phyloP scores from a whole-genome alignment of 495 filamentous ascomycete genomes.

The Staphylotrichum longicolle region DNA sequence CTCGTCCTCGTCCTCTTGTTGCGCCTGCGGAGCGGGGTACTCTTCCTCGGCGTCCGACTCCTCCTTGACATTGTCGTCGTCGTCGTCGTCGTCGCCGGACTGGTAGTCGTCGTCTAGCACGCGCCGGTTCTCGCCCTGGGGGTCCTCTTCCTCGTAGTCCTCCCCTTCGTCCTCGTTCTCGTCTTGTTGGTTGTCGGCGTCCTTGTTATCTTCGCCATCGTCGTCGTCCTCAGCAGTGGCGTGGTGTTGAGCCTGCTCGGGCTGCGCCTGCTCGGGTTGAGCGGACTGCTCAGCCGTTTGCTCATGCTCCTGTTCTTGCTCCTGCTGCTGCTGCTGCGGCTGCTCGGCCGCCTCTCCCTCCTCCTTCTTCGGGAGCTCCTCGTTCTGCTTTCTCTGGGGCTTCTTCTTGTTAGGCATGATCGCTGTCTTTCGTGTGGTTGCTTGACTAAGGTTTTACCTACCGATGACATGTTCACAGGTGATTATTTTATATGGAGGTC shows the following conservation, averaged over 20 bases:
- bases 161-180: conserved; percentile 19
- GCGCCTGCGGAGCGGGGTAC: conserved; percentile 3
- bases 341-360: neutral
- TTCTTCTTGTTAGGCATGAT: conserved; percentile 19
- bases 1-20: conserved; percentile 19
- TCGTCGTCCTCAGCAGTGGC: conserved; percentile 20
- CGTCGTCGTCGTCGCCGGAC: conserved; percentile 17
- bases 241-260: conserved; percentile 15
- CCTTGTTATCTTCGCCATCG: conserved; percentile 14
- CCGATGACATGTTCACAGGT: conserved; percentile 28
- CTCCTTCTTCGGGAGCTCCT: conserved; percentile 23
- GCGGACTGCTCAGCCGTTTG: too few species aligned
- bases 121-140: conserved; percentile 25
- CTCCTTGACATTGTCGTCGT: conserved; percentile 26
- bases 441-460: conserved; percentile 12
- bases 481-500: neutral
- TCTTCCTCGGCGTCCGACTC: conserved; percentile 25
- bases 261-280: neutral
- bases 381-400: conserved; percentile 18
- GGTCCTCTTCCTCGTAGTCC: conserved; percentile 31
- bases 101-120: conserved; percentile 26
- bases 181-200: conserved; percentile 20
- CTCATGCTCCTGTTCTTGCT: neutral
- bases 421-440: neutral
- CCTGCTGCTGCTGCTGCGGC: conserved; percentile 14